phyloP scores from a whole-genome alignment of 78 protist genomes.

The Chrysochromulina parva region DNA sequence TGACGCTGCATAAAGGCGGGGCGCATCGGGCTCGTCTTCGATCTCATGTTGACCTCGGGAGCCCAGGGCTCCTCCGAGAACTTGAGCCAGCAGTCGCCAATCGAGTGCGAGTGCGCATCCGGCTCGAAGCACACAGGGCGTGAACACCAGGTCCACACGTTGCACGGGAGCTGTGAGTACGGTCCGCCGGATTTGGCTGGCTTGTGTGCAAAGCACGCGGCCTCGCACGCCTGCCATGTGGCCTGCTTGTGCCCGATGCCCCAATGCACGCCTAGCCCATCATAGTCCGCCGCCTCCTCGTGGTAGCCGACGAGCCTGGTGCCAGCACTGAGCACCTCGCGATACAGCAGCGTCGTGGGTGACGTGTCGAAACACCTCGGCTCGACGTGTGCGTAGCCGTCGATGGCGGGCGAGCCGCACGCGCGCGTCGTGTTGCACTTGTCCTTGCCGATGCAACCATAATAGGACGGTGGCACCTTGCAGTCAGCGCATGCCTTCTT shows the following conservation, averaged over 20 bases:
- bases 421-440: not conserved
- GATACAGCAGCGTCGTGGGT: not conserved
- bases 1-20: not conserved
- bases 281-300: not conserved
- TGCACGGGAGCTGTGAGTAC: not conserved
- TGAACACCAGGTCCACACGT: not conserved
- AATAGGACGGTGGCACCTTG: not conserved
- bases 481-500: not conserved
- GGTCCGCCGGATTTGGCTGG: not conserved
- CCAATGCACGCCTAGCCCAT: conserved; percentile 12
- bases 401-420: conserved; percentile 23
- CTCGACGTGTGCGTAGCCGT: not conserved
- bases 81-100: conserved; percentile 4
- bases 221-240: not conserved
- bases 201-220: not conserved
- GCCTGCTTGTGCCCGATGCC: conserved; percentile 3
- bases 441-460: not conserved
- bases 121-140: not conserved
- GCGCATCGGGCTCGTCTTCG: not conserved
- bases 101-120: not conserved
- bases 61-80: not conserved
- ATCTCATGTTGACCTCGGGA: not conserved
- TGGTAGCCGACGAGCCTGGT: not conserved
- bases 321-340: not conserved
- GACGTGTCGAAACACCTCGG: not conserved